phyloP scores from a whole-genome alignment of 306 rosid species.

The Prunus kanzakura region DNA sequence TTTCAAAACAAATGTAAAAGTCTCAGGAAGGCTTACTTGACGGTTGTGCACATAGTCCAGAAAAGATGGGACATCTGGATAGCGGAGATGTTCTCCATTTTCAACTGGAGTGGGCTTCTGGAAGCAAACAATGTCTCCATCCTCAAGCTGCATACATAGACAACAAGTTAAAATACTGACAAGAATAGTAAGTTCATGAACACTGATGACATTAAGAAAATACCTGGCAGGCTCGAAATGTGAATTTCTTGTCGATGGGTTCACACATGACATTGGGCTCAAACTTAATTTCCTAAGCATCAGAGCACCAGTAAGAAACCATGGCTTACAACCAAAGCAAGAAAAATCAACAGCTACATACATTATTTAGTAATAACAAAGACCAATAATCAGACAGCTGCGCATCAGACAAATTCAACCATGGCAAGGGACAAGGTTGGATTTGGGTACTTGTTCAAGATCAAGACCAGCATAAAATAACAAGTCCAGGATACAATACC shows the following conservation, averaged over 20 bases:
- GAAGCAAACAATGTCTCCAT: constrained; percentile 91
- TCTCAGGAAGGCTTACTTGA: constrained; percentile 47
- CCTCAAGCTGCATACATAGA: constrained; percentile 67
- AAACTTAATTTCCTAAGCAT: constrained; percentile 83
- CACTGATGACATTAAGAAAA: not conserved
- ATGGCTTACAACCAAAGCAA: constrained; percentile 6
- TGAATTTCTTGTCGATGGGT: constrained; percentile 78
- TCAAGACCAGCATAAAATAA: not conserved
- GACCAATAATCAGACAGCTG: not conserved
- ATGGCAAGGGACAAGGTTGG: not conserved
- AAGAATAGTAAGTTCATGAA: not conserved
- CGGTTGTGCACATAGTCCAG: constrained; percentile 92
- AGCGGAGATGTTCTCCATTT: constrained; percentile 52
- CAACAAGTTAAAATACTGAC: constrained; percentile 13
- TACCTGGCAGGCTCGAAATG: constrained; percentile 93
- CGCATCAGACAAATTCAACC: not conserved
- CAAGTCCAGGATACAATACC: not conserved
- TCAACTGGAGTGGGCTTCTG: constrained; percentile 63
- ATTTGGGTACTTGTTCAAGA: not conserved
- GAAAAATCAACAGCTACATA: not conserved
- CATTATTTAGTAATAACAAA: not conserved
- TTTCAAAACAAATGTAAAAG: not conserved
- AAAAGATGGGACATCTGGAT: constrained; percentile 91
- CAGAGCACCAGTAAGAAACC: constrained; percentile 4
- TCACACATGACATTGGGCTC: constrained; percentile 98